phyloP scores from a whole-genome alignment of 148 eudicot species.

The Spergularia marina region DNA sequence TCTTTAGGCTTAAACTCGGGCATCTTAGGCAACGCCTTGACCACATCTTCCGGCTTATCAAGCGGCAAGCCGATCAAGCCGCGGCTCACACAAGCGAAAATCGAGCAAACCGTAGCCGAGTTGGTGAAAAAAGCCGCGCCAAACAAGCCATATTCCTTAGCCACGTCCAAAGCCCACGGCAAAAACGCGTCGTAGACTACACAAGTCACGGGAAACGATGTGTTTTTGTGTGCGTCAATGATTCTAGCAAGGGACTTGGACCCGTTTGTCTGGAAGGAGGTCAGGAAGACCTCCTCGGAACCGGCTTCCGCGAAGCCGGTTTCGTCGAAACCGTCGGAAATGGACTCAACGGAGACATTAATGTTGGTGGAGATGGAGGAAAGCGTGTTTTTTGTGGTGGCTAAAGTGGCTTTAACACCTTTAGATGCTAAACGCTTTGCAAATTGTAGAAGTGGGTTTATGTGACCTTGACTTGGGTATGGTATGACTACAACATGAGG shows the following conservation, averaged over 20 bases:
- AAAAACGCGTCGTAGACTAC: conserved; percentile 56
- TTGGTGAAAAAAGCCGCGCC: conserved; percentile 65
- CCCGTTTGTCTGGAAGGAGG: conserved; percentile 41
- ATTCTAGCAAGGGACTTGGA: conserved; percentile 36
- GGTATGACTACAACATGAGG: conserved; percentile 53
- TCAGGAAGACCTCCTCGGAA: conserved; percentile 32
- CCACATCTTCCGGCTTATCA: conserved; percentile 24
- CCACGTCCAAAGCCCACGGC: conserved; percentile 79
- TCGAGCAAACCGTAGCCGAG: conserved; percentile 47
- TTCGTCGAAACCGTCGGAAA: conserved; percentile 56
- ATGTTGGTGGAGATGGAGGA: conserved; percentile 23
- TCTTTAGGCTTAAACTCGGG: conserved; percentile 37
- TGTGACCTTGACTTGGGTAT: conserved; percentile 76
- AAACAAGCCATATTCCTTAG: conserved; percentile 35
- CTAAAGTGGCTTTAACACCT: conserved; percentile 57
- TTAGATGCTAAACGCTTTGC: conserved; percentile 59
- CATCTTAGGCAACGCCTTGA: conserved; percentile 35
- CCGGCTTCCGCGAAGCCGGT: conserved; percentile 25
- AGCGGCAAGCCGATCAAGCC: conserved; percentile 40
- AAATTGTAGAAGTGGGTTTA: conserved; percentile 71
- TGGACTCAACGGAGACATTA: conserved; percentile 43
- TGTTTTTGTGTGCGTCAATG: conserved; percentile 26
- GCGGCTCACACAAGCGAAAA: conserved; percentile 36
- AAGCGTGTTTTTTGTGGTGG: conserved; percentile 42
- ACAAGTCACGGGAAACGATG: conserved; percentile 40